These are phyloP conservation scores for Durotheca rogersii DNA, from an alignment of 495 filamentous ascomycete species.

Conservation along the genomic window DNA sequence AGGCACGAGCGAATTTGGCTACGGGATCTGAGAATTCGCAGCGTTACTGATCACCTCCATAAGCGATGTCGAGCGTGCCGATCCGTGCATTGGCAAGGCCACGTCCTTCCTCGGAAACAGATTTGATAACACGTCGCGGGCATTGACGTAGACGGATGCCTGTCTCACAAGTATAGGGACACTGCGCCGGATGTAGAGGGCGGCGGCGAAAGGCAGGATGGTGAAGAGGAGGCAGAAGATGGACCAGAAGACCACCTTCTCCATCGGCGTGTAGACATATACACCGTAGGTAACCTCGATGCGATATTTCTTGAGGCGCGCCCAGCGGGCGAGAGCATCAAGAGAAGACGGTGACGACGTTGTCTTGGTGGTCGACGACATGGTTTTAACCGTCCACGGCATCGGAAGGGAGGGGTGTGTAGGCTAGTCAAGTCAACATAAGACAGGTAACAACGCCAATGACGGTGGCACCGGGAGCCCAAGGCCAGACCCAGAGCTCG, in stretches of 20 bases:
- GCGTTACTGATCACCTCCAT: conserved; percentile 19
- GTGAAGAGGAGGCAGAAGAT: conserved; percentile 32
- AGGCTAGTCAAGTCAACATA: background rate
- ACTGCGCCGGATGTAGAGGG: conserved; percentile 21
- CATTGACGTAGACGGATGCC: conserved; percentile 9
- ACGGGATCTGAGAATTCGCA: conserved; percentile 20
- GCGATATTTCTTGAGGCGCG: conserved; percentile 52
- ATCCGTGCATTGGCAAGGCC: background rate
- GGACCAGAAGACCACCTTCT: conserved; percentile 44
- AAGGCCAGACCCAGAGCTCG: conserved; percentile 5
- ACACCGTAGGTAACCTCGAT: conserved; percentile 50
- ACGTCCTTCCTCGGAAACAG: conserved; percentile 9
- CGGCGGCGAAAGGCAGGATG: conserved; percentile 22
- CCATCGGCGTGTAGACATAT: conserved; percentile 49
- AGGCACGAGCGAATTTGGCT: background rate
- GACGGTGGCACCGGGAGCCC: conserved; percentile 4
- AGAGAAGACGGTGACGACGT: conserved; percentile 17
- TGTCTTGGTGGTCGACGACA: background rate
- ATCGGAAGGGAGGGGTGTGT: background rate
- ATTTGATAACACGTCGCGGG: conserved; percentile 3
- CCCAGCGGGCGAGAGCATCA: conserved; percentile 33
- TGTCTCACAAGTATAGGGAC: conserved; percentile 14
- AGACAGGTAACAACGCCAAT: conserved; percentile 1
- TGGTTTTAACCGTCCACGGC: too few relatives aligned
- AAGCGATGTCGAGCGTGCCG: conserved; percentile 14